Evolutionary conservation across 1,284 basidiomycete species (phyloP).

Genomic region (Tremellales sp.): DNA sequence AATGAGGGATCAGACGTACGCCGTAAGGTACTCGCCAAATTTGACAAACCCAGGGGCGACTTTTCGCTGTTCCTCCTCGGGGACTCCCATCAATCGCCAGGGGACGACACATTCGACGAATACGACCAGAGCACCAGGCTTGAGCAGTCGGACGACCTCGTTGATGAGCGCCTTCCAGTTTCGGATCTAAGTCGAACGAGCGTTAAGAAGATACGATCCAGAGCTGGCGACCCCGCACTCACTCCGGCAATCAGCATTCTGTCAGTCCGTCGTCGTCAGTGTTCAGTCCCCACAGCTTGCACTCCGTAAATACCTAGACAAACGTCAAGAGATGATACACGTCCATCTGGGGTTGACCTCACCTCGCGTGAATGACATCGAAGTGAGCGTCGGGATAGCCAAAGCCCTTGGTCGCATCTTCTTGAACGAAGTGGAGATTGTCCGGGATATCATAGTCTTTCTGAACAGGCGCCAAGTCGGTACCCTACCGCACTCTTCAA

Average conservation of each 20-base stretch:
- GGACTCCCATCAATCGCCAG: constrained; percentile 3
- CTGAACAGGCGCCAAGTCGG: constrained; percentile 13
- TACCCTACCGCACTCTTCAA: constrained; percentile 7
- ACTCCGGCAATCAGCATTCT: constrained; percentile 12
- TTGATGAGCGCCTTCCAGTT: constrained; percentile 11
- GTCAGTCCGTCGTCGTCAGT: too few species aligned
- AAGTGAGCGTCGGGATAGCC: constrained; percentile 13
- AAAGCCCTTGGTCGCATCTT: constrained; percentile 13
- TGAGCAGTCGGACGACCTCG: constrained; percentile 10
- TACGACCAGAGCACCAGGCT: constrained; percentile 10
- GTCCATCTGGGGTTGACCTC: too few species aligned
- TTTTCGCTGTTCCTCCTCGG: neutral
- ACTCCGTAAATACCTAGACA: too few species aligned
- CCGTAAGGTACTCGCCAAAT: neutral
- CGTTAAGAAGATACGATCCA: neutral
- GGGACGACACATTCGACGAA: constrained; percentile 7
- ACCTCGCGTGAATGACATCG: constrained; percentile 15
- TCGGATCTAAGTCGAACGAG: constrained; percentile 5
- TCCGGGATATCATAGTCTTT: constrained; percentile 11
- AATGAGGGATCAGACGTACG: too few species aligned
- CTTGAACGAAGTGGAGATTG: constrained; percentile 13
- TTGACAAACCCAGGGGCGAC: constrained; percentile 2
- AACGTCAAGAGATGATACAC: too few species aligned
- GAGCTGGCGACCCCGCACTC: constrained; percentile 4
- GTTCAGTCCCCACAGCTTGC: too few species aligned